Evolutionary conservation across 441 rosid species (phyloP).

Genomic region (Hura crepitans): DNA sequence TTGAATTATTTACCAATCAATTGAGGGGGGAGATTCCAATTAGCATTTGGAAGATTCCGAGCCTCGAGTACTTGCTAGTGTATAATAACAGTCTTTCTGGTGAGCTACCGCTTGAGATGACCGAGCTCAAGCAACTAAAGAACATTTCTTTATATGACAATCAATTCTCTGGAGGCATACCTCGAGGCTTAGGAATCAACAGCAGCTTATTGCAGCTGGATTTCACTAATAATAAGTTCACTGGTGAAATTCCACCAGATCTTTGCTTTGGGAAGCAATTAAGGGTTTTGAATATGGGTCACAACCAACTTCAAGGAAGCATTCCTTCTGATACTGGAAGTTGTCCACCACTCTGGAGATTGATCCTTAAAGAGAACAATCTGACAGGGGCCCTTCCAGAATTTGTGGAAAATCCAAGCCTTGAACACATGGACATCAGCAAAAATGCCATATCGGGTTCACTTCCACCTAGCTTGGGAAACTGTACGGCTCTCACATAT

Average conservation of each 20-base stretch:
- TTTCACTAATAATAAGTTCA: conserved; percentile 50
- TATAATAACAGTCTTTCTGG: conserved; percentile 63
- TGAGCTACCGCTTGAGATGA: conserved; percentile 54
- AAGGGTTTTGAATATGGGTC: conserved; percentile 43
- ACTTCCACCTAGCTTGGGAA: conserved; percentile 57
- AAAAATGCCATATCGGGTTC: conserved; percentile 49
- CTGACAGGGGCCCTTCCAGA: conserved; percentile 54
- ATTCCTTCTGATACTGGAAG: conserved; percentile 51
- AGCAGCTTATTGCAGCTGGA: conserved; percentile 59
- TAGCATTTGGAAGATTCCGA: conserved; percentile 60
- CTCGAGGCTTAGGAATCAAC: conserved; percentile 57
- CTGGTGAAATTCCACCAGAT: conserved; percentile 55
- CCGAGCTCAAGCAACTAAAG: conserved; percentile 51
- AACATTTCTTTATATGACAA: conserved; percentile 48
- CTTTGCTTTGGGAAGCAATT: conserved; percentile 58
- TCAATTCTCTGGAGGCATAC: conserved; percentile 54
- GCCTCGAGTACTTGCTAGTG: conserved; percentile 40
- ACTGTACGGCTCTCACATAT: conserved; percentile 39
- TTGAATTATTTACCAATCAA: conserved; percentile 48
- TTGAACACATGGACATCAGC: conserved; percentile 44
- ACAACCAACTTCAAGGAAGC: conserved; percentile 58
- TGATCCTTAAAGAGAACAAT: conserved; percentile 48
- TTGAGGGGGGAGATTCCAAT: conserved; percentile 66
- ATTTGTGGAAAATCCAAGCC: conserved; percentile 40
- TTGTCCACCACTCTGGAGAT: conserved; percentile 55